Base-by-base conservation (phyloP, 345 rosid genomes). In the Rubroshorea leprosula region DNA sequence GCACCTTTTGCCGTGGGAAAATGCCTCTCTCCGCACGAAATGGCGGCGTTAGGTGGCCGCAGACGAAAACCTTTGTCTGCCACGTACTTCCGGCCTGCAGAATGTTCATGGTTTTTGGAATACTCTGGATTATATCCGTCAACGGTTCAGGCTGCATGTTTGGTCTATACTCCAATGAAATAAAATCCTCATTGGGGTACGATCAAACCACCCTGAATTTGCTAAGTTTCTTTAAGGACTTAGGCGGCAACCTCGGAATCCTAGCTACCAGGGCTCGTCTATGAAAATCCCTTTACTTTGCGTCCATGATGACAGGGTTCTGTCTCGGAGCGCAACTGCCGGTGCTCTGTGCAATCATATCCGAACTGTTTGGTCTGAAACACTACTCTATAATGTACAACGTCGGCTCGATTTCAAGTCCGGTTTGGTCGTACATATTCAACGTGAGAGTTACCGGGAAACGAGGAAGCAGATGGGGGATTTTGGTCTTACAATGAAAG, bases 171-270 rank as follows among this genome's bases (percentile, higher is more conserved):
- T 81, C 86, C 5, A 54, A 29, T 21, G 83, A 76, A 26, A 74
- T 78, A 66, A 81, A 81, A 46, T 6, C 45, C 24, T 56, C 69
- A 16, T 58, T 78, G 41, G 74, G 64, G 49, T 81, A 81, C 25
- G 76, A 81, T 53, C 86, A 81, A 60, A 67, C 81, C 11, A 78
- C 61, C n/a, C n/a, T n/a, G n/a, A n/a, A n/a, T n/a, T n/a, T n/a
- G n/a, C n/a, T n/a, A n/a, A n/a, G n/a, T n/a, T 81, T 78, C 73
- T 76, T 76, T 57, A 76, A 76, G 69, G 81, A 81, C 72, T 69
- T 81, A 29, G 83, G 83, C 38, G 78, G 72, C 54, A 81, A 81
- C 63, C 76, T 78, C 0, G 81, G 80, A 16, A 48, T 81, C n/a
- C n/a, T n/a, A n/a, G 55, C 49, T 81, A 22, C 63, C 80, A 0